A percentile compares a stretch with the other conserved stretches of the same genome.
These are phyloP conservation scores for Piedraia hortae DNA, from an alignment of 2,329 filamentous ascomycete species.

Conservation along the genomic window DNA sequence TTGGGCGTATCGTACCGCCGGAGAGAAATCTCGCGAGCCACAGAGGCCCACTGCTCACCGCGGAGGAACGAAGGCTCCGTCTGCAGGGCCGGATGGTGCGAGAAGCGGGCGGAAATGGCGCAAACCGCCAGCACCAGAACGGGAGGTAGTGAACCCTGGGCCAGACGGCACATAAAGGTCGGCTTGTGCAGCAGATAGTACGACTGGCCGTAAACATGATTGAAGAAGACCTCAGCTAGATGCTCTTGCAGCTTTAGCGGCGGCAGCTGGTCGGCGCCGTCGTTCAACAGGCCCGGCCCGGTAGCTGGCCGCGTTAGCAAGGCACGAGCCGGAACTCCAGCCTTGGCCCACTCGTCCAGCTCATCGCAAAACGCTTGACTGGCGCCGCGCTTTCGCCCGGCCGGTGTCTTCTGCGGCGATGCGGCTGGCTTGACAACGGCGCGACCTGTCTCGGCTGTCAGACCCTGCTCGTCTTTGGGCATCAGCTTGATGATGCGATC, in stretches of 20 bases:
- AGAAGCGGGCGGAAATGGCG: slow-evolving; percentile 84
- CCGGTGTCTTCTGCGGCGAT: slow-evolving; percentile 27
- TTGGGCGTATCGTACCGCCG: slow-evolving; percentile 84
- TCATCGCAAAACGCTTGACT: slow-evolving; percentile 72
- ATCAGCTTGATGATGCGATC: slow-evolving; percentile 90
- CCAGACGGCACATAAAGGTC: slow-evolving; percentile 77
- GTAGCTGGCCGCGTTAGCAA: slow-evolving; percentile 25
- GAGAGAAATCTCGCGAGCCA: slow-evolving; percentile 64
- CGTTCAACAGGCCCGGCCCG: slow-evolving; percentile 48
- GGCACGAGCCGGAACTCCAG: slow-evolving; percentile 17
- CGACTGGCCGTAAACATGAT: slow-evolving; percentile 81
- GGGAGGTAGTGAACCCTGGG: slow-evolving; percentile 54
- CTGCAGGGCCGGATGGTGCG: slow-evolving; percentile 55
- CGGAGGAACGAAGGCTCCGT: slow-evolving; percentile 57
- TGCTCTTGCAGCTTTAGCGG: slow-evolving; percentile 76
- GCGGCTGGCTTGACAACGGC: slow-evolving; percentile 61
- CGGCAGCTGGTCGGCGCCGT: slow-evolving; percentile 61
- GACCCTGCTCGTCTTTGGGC: slow-evolving; percentile 55
- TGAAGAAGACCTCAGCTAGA: slow-evolving; percentile 81
- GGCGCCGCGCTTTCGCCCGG: slow-evolving; percentile 48
- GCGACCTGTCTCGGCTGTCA: slow-evolving; percentile 39
- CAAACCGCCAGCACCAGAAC: slow-evolving; percentile 85
- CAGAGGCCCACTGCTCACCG: slow-evolving; percentile 72
- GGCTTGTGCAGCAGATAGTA: slow-evolving; percentile 91
- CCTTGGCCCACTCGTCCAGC: slow-evolving; percentile 49